A percentile compares a stretch with the other conserved stretches of the same genome.
Conservation (phyloP, 192 early-diverging fungal species). For the Cetraspora pellucida region DNA sequence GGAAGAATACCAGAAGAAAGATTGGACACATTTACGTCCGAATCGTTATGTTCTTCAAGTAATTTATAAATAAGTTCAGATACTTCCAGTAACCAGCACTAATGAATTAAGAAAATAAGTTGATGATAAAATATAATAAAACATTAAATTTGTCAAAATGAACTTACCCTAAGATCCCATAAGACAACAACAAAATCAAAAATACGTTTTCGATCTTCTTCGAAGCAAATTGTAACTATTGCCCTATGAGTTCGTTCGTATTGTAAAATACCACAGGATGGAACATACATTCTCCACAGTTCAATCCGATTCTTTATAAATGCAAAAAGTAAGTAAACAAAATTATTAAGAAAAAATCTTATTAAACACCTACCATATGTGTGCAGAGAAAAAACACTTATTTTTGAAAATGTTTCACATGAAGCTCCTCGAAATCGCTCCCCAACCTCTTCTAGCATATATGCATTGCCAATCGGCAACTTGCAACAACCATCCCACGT, state of each 20-base stretch:
- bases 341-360: background rate
- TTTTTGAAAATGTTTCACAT: constrained; percentile 12
- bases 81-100: constrained; percentile 20
- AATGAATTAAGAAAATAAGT: constrained; percentile 23
- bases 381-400: constrained; percentile 23
- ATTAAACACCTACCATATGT: constrained; percentile 22
- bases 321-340: constrained; percentile 13
- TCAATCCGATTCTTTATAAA: constrained; percentile 29
- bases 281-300: constrained; percentile 28
- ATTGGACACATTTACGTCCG: background rate
- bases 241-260: constrained; percentile 29
- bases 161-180: constrained; percentile 30
- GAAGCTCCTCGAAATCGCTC: constrained; percentile 29
- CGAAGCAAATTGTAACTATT: constrained; percentile 19
- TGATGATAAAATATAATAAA: constrained; percentile 5
- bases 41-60: constrained; percentile 25
- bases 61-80: constrained; percentile 1
- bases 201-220: constrained; percentile 7
- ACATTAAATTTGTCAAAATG: background rate
- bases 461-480: constrained; percentile 17
- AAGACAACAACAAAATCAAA: constrained; percentile 30
- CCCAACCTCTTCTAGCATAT: constrained; percentile 30
- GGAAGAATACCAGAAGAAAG: constrained; percentile 19
- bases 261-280: constrained; percentile 13
- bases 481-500: constrained; percentile 30